phyloP scores from a whole-genome alignment of 2,329 filamentous ascomycete species.

The Neoarthrinium moseri region DNA sequence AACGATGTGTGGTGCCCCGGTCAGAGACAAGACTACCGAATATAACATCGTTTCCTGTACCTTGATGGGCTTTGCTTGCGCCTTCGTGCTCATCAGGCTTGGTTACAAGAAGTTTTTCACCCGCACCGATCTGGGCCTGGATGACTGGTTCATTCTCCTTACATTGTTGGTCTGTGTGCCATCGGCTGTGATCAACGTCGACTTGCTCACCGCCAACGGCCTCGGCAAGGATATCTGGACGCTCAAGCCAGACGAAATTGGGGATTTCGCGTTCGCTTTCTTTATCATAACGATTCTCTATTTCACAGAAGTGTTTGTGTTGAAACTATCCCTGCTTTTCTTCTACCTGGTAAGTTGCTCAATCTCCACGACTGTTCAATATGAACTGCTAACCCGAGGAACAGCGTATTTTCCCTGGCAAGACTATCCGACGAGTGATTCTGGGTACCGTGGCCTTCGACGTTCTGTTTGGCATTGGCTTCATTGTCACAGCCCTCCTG shows the following conservation, averaged over 20 bases:
- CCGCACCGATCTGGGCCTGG: conserved; percentile 13
- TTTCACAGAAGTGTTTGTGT: conserved; percentile 24
- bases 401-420: conserved; percentile 31
- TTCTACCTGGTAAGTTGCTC: conserved; percentile 27
- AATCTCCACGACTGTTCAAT: too few relatives aligned
- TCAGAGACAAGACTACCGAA: conserved; percentile 11
- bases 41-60: conserved; percentile 13
- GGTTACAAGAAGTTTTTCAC: conserved; percentile 15
- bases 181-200: conserved; percentile 15
- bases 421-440: conserved; percentile 13
- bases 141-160: conserved; percentile 15
- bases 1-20: conserved; percentile 14
- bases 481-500: conserved; percentile 24
- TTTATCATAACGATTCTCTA: conserved; percentile 20
- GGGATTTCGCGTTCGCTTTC: conserved; percentile 20
- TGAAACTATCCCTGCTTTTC: conserved; percentile 36
- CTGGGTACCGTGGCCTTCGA: conserved; percentile 21
- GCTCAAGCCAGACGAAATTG: conserved; percentile 21
- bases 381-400: background rate
- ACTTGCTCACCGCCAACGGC: conserved; percentile 15
- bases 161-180: conserved; percentile 14
- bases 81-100: conserved; percentile 14
- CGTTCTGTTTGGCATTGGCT: conserved; percentile 19
- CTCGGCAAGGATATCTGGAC: conserved; percentile 27
- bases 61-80: conserved; percentile 11